Percentiles rank a stretch among this genome's conserved stretches.
These are phyloP conservation scores for Phyllosticta paracitricarpa DNA, from an alignment of 2,329 filamentous ascomycete species.

Conservation along the genomic window DNA sequence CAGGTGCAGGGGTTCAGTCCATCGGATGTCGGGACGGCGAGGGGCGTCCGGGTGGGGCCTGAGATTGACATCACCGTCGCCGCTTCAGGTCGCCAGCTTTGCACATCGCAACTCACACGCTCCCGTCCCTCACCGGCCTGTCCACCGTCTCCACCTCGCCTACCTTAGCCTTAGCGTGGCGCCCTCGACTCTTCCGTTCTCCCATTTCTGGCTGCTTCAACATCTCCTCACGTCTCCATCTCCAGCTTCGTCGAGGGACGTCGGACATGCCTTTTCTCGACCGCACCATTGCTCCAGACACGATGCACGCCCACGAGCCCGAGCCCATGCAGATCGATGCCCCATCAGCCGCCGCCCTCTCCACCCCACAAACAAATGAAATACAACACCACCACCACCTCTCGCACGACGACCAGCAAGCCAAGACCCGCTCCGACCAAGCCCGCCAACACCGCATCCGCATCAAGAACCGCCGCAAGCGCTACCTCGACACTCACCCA, in stretches of 20 bases:
- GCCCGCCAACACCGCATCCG: constrained; percentile 36
- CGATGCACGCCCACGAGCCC: constrained; percentile 6
- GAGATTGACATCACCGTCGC: neutral
- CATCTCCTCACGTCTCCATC: neutral
- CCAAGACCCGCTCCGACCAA: constrained; percentile 1
- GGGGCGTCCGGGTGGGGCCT: neutral
- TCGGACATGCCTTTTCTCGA: constrained; percentile 8
- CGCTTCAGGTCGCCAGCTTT: neutral
- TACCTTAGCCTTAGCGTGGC: neutral
- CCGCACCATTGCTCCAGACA: neutral
- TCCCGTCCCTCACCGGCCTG: constrained; percentile 7
- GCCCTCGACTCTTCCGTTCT: neutral
- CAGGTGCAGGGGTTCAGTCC: neutral
- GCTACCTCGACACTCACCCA: constrained; percentile 63
- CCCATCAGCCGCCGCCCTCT: constrained; percentile 20
- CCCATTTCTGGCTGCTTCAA: neutral
- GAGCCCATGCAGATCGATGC: constrained; percentile 15
- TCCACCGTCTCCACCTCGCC: neutral
- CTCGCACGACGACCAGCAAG: constrained; percentile 4
- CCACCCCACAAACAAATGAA: constrained; percentile 14
- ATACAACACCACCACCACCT: neutral
- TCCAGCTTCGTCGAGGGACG: neutral
- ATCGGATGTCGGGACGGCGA: neutral
- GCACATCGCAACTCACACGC: constrained; percentile 7
- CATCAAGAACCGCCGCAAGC: constrained; percentile 65